phyloP scores from a whole-genome alignment of 768 basidiomycete genomes.

The Suillus subaureus region DNA sequence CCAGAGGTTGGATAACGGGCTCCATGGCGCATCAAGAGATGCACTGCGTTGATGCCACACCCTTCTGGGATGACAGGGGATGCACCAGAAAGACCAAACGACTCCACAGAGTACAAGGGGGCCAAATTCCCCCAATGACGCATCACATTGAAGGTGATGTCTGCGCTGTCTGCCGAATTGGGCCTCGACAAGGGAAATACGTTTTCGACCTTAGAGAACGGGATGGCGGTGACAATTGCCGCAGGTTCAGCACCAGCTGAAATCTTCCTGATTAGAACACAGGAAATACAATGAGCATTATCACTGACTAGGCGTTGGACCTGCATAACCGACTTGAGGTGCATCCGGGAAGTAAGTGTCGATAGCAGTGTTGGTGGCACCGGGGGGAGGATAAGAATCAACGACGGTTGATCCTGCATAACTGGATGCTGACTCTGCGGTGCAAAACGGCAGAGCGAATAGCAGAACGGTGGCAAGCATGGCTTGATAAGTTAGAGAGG shows the following conservation, averaged over 20 bases:
- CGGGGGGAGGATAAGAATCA: slow-evolving; percentile 44
- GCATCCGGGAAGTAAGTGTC: slow-evolving; percentile 44
- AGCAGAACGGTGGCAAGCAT: slow-evolving; percentile 10
- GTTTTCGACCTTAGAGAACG: slow-evolving; percentile 36
- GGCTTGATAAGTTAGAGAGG: background rate
- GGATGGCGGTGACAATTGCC: slow-evolving; percentile 45
- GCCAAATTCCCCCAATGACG: slow-evolving; percentile 50
- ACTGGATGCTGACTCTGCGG: slow-evolving; percentile 30
- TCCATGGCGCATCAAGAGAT: slow-evolving; percentile 43
- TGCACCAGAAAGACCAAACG: slow-evolving; percentile 53
- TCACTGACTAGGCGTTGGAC: slow-evolving; percentile 49
- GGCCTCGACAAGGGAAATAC: slow-evolving; percentile 47
- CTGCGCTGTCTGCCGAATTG: slow-evolving; percentile 34
- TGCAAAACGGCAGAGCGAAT: slow-evolving; percentile 10
- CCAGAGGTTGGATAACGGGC: slow-evolving; percentile 43
- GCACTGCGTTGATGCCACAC: slow-evolving; percentile 49
- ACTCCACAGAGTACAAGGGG: slow-evolving; percentile 52
- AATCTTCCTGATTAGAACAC: background rate
- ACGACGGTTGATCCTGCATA: slow-evolving; percentile 46
- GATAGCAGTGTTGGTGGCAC: slow-evolving; percentile 36
- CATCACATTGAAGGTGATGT: slow-evolving; percentile 44
- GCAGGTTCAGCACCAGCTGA: slow-evolving; percentile 47
- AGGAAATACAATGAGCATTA: background rate
- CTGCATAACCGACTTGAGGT: slow-evolving; percentile 45
- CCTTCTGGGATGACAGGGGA: slow-evolving; percentile 48